Base-by-base conservation (phyloP, 83 land plant genomes). In the Picea engelmannii region DNA sequence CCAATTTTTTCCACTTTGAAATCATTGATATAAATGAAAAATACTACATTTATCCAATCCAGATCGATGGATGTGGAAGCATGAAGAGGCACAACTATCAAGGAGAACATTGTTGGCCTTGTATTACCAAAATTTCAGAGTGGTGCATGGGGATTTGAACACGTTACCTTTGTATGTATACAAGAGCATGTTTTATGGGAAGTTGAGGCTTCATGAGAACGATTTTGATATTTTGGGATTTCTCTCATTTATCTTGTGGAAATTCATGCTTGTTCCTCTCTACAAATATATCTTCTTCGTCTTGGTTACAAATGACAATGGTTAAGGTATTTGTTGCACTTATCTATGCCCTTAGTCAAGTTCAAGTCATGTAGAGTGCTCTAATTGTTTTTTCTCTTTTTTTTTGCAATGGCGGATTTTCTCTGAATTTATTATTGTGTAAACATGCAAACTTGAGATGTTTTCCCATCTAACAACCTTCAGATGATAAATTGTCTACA, bases 381-480 rank as follows among this genome's bases (percentile, higher is more conserved):
- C 17, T 52, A 6, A 11, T 74, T 20, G 12, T 4, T 7, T 44
- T n/a, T 75, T 3, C 12, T 4, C 20, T 42, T 6, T 44, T n/a
- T 44, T n/a, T 75, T 79, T 81, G n/a, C 58, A 16, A n/a, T 84
- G 78, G 52, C 82, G 92, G 95, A 0, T 94, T 94, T 85, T 92
- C 93, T 21, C 68, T 94, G 18, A 91, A 94, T 78, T 92, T 93
- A 8, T 83, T 94, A 27, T 88, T 94, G 3, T 88, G 96, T 81
- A 83, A 93, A 61, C 93, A 94, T 88, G 89, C 91, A 8, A 95
- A 84, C 71, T 69, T 92, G 18, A 84, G 81, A 20, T 79, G 84
- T 47, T 80, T 94, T 38, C 97, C 97, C 8, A 89, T 23, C 90
- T 84, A 52, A 90, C 40, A 94, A 47, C 81, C 84, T 12, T 84